Base-by-base conservation (phyloP, 2,329 filamentous ascomycete genomes). In the Colletotrichum eremochloae region DNA sequence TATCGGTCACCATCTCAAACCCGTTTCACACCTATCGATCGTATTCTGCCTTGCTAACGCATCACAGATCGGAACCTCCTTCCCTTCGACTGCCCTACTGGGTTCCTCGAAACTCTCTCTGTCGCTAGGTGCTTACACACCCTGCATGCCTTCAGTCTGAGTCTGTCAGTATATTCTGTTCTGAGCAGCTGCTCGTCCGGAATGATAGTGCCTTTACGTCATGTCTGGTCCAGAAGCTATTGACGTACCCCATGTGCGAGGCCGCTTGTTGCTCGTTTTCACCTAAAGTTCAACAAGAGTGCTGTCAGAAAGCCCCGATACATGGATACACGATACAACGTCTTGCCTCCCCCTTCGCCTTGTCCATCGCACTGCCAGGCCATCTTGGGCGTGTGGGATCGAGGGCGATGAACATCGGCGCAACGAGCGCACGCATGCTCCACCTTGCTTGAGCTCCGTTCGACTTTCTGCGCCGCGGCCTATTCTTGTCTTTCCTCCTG, bases 21-120 rank as follows among this genome's bases (percentile, higher is more conserved):
- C 55, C 60, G 69, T 72, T 72, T 72, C 69, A 72, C 55, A 55
- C 53, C 60, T 48, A 40, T 38, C 60, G 60, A 64, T 69, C 66
- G 29, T 9, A 29, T 40, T 69, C 52, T 42, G 38, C 36, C 53
- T 46, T 46, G 6, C 50, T 12, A 60, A 64, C 52, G 15, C 40
- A 38, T 61, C 66, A 29, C 29, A 50, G 46, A 65, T 69, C 66
- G 69, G 68, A 64, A 53, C 60, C 44, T 38, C 52, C n/a, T 60
- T 36, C 40, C 40, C 24, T 48, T 52, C 63, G 38, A n/a, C 53
- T 69, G 60, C 66, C 66, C 40, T 63, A 46, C 31, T 55, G 24
- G 66, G 52, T n/a, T 31, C 65, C 18, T 60, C 66, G 66, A 65
- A 69, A 72, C 69, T 20, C 40, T 38, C 64, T 53, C 38, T 46